These are phyloP conservation scores for Dioscorea dumetorum DNA, from an alignment of 106 monocot species.

Conservation along the genomic window DNA sequence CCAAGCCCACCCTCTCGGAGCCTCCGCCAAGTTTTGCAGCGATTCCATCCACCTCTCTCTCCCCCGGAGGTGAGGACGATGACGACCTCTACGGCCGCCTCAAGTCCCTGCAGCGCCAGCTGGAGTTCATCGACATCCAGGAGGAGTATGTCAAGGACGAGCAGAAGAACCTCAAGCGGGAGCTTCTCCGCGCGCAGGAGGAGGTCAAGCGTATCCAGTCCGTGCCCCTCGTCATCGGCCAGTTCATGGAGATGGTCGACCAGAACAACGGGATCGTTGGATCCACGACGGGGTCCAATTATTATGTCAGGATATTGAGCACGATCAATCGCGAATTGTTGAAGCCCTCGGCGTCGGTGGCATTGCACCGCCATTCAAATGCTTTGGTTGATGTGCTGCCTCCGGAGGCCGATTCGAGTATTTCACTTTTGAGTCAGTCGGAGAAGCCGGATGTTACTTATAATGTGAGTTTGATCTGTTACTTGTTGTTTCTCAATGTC, in stretches of 20 bases:
- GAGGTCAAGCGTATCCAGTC: slow-evolving; percentile 99
- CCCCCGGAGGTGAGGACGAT: slow-evolving; percentile 38
- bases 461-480: slow-evolving; percentile 27
- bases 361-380: slow-evolving; percentile 93
- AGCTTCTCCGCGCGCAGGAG: slow-evolving; percentile 93
- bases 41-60: not conserved
- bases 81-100: slow-evolving; percentile 78
- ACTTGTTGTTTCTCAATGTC: no score
- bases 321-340: slow-evolving; percentile 89
- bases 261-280: slow-evolving; percentile 98
- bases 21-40: slow-evolving; percentile 39
- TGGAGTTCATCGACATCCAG: slow-evolving; percentile 96
- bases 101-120: slow-evolving; percentile 78
- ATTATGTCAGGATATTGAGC: slow-evolving; percentile 90
- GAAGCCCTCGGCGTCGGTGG: slow-evolving; percentile 92
- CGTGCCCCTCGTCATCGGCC: slow-evolving; percentile 95
- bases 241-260: slow-evolving; percentile 99
- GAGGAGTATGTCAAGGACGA: slow-evolving; percentile 99
- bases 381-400: slow-evolving; percentile 94
- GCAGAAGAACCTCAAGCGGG: slow-evolving; percentile 99
- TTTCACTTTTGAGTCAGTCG: slow-evolving; percentile 59
- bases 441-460: slow-evolving; percentile 83
- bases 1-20: slow-evolving; percentile 20
- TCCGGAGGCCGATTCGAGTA: slow-evolving; percentile 96
- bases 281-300: slow-evolving; percentile 95